Conservation (phyloP, 768 basidiomycete genomes). For the Mycena rebaudengoi region DNA sequence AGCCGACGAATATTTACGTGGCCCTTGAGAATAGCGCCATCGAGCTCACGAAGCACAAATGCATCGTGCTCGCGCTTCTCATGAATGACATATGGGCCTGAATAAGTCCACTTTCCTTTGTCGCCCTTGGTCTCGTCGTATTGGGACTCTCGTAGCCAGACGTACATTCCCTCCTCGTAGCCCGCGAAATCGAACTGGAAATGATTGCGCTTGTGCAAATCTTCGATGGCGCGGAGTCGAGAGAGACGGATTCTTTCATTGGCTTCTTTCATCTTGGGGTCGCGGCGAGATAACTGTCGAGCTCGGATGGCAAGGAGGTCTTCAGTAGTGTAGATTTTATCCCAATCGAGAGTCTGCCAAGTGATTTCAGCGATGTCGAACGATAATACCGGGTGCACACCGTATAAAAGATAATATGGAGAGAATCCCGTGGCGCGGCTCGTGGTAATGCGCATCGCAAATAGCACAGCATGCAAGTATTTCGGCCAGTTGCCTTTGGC, state of each 20-base stretch:
- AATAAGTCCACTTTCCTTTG: slow-evolving; percentile 37
- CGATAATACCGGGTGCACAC: slow-evolving; percentile 36
- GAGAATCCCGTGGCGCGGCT: slow-evolving; percentile 38
- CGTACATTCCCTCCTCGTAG: slow-evolving; percentile 38
- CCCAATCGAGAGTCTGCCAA: slow-evolving; percentile 38
- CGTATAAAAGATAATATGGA: slow-evolving; percentile 42
- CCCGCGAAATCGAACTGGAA: slow-evolving; percentile 22
- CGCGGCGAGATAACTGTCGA: slow-evolving; percentile 29
- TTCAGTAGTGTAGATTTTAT: slow-evolving; percentile 26
- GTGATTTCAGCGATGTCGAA: slow-evolving; percentile 40
- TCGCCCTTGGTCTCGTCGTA: slow-evolving; percentile 39
- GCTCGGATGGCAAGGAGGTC: slow-evolving; percentile 35
- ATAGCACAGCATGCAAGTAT: slow-evolving; percentile 32
- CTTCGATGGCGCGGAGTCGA: slow-evolving; percentile 28
- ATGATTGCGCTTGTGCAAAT: slow-evolving; percentile 27
- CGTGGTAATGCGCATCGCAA: slow-evolving; percentile 36
- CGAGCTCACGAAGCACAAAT: slow-evolving; percentile 29
- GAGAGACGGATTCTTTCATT: slow-evolving; percentile 16
- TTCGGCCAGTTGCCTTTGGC: slow-evolving; percentile 36
- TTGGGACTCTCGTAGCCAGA: slow-evolving; percentile 39
- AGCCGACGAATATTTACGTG: slow-evolving; percentile 27
- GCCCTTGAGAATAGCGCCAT: slow-evolving; percentile 29
- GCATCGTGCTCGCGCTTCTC: slow-evolving; percentile 13
- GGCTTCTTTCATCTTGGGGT: slow-evolving; percentile 26
- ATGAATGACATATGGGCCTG: slow-evolving; percentile 41